Conservation (phyloP, 345 rosid genomes). For the Salix arbutifolia region DNA sequence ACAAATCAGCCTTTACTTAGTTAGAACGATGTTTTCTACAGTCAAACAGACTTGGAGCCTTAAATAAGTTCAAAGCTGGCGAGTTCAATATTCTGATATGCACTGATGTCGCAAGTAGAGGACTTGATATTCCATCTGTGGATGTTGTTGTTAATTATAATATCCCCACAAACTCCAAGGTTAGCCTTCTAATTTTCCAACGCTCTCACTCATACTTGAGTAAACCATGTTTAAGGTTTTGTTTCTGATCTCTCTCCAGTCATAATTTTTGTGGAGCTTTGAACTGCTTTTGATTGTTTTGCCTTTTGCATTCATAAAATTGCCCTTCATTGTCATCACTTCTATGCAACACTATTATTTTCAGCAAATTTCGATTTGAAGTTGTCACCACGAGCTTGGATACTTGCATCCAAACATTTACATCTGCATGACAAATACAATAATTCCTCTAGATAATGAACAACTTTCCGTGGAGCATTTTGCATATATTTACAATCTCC, state of each 20-base stretch:
- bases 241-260: too few relatives aligned
- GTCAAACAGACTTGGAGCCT: slow-evolving; percentile 93
- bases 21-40: slow-evolving; percentile 23
- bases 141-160: slow-evolving; percentile 94
- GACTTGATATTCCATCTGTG: slow-evolving; percentile 95
- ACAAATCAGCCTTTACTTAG: not conserved
- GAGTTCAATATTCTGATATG: slow-evolving; percentile 90
- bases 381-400: too few relatives aligned
- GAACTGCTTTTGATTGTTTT: too few relatives aligned
- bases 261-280: too few relatives aligned
- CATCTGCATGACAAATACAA: not conserved
- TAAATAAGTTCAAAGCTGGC: slow-evolving; percentile 88
- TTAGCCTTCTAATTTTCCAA: slow-evolving; percentile 13
- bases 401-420: too few relatives aligned
- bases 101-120: slow-evolving; percentile 97
- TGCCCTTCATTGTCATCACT: too few relatives aligned
- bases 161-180: slow-evolving; percentile 81
- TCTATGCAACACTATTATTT: too few relatives aligned
- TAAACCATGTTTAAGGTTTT: too few relatives aligned
- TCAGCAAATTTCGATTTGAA: too few relatives aligned
- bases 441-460: not conserved
- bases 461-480: not conserved
- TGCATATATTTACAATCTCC: not conserved
- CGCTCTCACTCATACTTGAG: too few relatives aligned
- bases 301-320: too few relatives aligned